These are phyloP conservation scores for Vararia minispora DNA, from an alignment of 768 basidiomycete genomes.

Conservation along the genomic window DNA sequence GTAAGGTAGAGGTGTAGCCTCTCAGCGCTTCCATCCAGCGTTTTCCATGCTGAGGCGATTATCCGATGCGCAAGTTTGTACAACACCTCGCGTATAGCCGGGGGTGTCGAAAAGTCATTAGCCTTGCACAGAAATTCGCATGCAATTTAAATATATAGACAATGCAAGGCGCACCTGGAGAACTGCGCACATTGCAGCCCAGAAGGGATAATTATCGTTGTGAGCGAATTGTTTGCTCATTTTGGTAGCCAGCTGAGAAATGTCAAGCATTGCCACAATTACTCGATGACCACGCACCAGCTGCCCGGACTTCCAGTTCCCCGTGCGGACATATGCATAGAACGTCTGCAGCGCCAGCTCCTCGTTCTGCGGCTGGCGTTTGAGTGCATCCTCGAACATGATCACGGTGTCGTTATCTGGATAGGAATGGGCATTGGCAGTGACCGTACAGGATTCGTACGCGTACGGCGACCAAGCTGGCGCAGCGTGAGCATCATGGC, in stretches of 20 bases:
- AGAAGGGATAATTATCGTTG: slow-evolving; percentile 71
- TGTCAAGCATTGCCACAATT: slow-evolving; percentile 7
- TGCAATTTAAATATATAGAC: neutral
- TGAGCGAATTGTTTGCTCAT: slow-evolving; percentile 83
- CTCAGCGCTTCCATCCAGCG: slow-evolving; percentile 56
- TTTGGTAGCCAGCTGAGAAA: slow-evolving; percentile 55
- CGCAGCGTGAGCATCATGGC: slow-evolving; percentile 81
- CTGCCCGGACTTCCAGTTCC: slow-evolving; percentile 81
- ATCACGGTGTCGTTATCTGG: slow-evolving; percentile 67
- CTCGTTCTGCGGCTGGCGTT: slow-evolving; percentile 69
- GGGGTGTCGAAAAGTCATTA: slow-evolving; percentile 50
- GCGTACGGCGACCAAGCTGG: slow-evolving; percentile 58
- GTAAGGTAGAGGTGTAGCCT: slow-evolving; percentile 68
- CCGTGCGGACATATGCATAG: slow-evolving; percentile 71
- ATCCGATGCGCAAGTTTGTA: slow-evolving; percentile 72
- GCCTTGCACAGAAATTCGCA: slow-evolving; percentile 34
- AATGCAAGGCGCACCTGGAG: slow-evolving; percentile 56
- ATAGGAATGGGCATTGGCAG: slow-evolving; percentile 11
- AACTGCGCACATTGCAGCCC: slow-evolving; percentile 71
- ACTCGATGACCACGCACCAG: slow-evolving; percentile 32
- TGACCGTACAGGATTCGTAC: neutral
- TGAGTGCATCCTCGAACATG: slow-evolving; percentile 84
- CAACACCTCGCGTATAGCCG: slow-evolving; percentile 53
- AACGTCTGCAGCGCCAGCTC: slow-evolving; percentile 78
- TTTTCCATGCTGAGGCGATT: slow-evolving; percentile 48